phyloP scores from a whole-genome alignment of 1,284 basidiomycete species.

The Melanopsichium pennsylvanicum region DNA sequence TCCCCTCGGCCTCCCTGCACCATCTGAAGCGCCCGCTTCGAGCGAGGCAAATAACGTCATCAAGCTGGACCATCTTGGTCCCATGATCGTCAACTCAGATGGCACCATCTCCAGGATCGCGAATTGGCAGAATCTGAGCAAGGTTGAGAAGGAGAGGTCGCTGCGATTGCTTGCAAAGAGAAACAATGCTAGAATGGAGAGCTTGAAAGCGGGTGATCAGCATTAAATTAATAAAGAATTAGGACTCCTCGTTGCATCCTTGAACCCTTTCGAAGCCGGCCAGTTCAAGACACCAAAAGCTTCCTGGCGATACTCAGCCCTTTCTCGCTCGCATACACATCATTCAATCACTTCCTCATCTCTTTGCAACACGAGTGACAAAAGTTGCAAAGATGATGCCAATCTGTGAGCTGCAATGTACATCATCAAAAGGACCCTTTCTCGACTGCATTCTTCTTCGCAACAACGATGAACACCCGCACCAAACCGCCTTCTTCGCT shows the following conservation, averaged over 20 bases:
- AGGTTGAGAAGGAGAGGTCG: constrained; percentile 48
- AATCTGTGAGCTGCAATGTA: too few relatives aligned
- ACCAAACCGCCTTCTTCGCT: constrained; percentile 52
- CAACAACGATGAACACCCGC: constrained; percentile 54
- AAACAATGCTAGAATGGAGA: constrained; percentile 50
- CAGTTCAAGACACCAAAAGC: too few relatives aligned
- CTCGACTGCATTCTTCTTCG: constrained; percentile 6
- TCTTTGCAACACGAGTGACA: neutral
- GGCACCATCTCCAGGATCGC: constrained; percentile 58
- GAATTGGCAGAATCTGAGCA: constrained; percentile 52
- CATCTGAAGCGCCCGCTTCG: constrained; percentile 13
- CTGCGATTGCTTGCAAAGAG: constrained; percentile 50
- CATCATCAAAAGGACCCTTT: neutral
- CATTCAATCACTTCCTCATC: too few relatives aligned
- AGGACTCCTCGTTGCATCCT: too few relatives aligned
- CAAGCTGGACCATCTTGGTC: constrained; percentile 56
- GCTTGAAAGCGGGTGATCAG: constrained; percentile 5
- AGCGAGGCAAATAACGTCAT: constrained; percentile 32
- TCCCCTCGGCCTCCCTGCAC: constrained; percentile 39
- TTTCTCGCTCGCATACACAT: too few relatives aligned
- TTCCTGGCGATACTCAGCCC: too few relatives aligned
- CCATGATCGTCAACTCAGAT: constrained; percentile 56
- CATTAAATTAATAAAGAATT: too few relatives aligned
- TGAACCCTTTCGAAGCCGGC: too few relatives aligned
- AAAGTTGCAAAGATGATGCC: neutral